Conservation (phyloP, 2,329 filamentous ascomycete genomes). For the Akanthomyces lecanii region DNA sequence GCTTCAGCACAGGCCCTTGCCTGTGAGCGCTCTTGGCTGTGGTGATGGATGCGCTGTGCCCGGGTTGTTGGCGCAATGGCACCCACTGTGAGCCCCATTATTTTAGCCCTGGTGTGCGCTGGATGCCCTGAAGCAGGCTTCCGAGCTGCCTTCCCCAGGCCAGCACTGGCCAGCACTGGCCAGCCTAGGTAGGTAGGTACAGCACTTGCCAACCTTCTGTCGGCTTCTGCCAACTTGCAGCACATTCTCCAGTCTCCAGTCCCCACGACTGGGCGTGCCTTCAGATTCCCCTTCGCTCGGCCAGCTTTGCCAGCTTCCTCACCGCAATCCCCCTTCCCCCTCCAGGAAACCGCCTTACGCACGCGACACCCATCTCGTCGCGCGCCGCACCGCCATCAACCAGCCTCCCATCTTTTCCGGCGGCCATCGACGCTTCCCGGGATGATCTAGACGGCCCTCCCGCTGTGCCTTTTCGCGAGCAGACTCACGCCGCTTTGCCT, state of each 20-base stretch:
- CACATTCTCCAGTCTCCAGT: conserved; percentile 20
- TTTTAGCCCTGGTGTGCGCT: neutral
- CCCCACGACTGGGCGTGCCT: conserved; percentile 19
- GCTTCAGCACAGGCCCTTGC: neutral
- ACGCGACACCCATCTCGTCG: conserved; percentile 12
- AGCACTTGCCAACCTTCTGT: neutral
- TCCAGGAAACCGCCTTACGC: conserved; percentile 15
- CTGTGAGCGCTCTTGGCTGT: neutral
- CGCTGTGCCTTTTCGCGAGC: conserved; percentile 9
- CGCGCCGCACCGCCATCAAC: neutral
- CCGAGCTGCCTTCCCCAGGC: neutral
- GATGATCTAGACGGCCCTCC: conserved; percentile 15
- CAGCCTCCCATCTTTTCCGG: neutral
- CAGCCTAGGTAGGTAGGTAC: neutral
- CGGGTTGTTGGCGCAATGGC: neutral
- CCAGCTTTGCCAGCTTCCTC: conserved; percentile 5
- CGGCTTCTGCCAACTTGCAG: neutral
- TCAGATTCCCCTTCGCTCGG: conserved; percentile 19
- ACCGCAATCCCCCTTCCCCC: neutral
- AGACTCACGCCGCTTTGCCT: neutral
- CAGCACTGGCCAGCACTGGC: neutral
- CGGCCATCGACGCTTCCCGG: conserved; percentile 1
- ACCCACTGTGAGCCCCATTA: neutral
- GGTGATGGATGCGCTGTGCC: neutral
- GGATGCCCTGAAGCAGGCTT: neutral